A percentile compares a stretch with the other conserved stretches of the same genome.
Conservation (phyloP, 495 filamentous ascomycete species). For the Penicillium crystallinum region DNA sequence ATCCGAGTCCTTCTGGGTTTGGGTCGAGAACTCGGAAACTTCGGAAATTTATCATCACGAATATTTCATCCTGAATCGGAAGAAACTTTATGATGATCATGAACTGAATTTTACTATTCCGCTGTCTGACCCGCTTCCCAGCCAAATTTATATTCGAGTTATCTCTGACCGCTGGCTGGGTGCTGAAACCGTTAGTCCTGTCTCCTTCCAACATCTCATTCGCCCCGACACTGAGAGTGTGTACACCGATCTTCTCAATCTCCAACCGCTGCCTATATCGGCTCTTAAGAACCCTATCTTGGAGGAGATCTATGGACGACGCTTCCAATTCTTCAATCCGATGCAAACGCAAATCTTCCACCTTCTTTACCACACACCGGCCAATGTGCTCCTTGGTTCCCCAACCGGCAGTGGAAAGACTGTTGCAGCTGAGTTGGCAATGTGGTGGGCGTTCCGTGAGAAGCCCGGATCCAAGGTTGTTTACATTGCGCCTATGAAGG, state of each 20-base stretch:
- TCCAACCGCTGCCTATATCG: constrained; percentile 84
- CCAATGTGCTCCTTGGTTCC: constrained; percentile 93
- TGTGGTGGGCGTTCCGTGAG: constrained; percentile 99
- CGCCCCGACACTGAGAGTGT: constrained; percentile 95
- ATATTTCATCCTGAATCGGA: constrained; percentile 85
- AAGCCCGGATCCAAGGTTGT: constrained; percentile 95
- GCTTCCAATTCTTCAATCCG: constrained; percentile 95
- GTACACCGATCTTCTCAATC: constrained; percentile 87
- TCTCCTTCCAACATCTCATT: constrained; percentile 98
- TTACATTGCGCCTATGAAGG: constrained; percentile 99
- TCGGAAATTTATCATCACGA: constrained; percentile 98
- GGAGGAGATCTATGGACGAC: constrained; percentile 80
- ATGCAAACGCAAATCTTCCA: constrained; percentile 99
- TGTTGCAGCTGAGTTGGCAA: constrained; percentile 91
- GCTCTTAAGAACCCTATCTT: constrained; percentile 83
- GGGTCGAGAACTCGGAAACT: constrained; percentile 98
- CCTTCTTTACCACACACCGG: constrained; percentile 81
- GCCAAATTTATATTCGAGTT: constrained; percentile 91
- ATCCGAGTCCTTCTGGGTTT: constrained; percentile 95
- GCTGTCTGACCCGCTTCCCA: constrained; percentile 82
- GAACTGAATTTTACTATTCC: constrained; percentile 98
- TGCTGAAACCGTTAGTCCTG: constrained; percentile 89
- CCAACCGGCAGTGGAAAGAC: constrained; percentile 98
- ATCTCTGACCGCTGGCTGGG: constrained; percentile 96
- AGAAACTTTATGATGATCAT: constrained; percentile 88